Conservation (phyloP, 108 stramenopile species). For the Epithemia pelagica region DNA sequence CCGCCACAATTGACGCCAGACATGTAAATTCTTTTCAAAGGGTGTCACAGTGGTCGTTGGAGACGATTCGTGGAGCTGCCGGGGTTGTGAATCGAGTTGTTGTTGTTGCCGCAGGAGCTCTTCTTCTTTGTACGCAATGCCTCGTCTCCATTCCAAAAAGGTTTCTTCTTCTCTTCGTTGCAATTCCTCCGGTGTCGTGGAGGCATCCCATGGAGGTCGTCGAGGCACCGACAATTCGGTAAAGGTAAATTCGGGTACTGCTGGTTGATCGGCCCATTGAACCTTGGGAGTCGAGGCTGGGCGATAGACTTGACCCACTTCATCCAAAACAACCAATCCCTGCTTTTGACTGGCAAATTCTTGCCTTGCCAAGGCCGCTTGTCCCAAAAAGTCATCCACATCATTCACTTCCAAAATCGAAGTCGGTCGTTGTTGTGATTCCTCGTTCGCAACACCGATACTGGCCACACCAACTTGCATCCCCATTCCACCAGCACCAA, state of each 20-base stretch:
- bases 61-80: neutral
- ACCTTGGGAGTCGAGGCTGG: slow-evolving; percentile 7
- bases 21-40: slow-evolving; percentile 98
- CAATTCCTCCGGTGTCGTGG: slow-evolving; percentile 85
- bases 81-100: too few species aligned
- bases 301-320: slow-evolving; percentile 30
- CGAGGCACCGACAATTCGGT: slow-evolving; percentile 89
- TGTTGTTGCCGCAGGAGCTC: slow-evolving; percentile 37
- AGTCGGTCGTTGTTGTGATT: slow-evolving; percentile 28
- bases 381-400: slow-evolving; percentile 89
- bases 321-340: slow-evolving; percentile 56
- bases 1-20: slow-evolving; percentile 99
- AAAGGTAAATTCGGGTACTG: slow-evolving; percentile 64
- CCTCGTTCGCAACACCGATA: slow-evolving; percentile 45
- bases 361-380: slow-evolving; percentile 89
- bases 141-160: slow-evolving; percentile 94
- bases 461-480: slow-evolving; percentile 58
- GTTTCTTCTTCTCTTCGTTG: slow-evolving; percentile 80
- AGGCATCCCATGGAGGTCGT: slow-evolving; percentile 88
- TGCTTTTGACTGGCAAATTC: slow-evolving; percentile 85
- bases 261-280: slow-evolving; percentile 7
- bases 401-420: slow-evolving; percentile 88
- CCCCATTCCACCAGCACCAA: slow-evolving; percentile 59
- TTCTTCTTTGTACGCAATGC: slow-evolving; percentile 83
- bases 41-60: slow-evolving; percentile 72